Evolutionary conservation across 2,329 filamentous ascomycete species (phyloP), one percentile per base, ranked within the genome.

Genomic region (Thelonectria rubi): DNA sequence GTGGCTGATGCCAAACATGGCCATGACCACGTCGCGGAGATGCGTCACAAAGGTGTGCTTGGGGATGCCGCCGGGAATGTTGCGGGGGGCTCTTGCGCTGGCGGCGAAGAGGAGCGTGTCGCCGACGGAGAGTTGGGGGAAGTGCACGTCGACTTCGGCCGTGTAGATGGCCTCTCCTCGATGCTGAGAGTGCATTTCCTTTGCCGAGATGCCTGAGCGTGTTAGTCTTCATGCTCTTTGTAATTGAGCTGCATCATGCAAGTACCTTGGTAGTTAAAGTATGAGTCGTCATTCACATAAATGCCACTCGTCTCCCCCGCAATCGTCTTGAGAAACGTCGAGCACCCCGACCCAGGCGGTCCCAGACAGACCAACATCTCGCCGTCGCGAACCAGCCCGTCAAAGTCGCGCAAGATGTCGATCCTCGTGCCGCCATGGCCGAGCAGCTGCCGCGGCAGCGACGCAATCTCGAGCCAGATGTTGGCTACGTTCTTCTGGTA

Each of bases 141-240:
- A 93, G 76, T 93, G 90, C 3, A 90, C 88, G 73, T 94, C 92
- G 32, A 91, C 89, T 76, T 94, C 91, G 58, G 91, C 90, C 0
- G 90, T 93, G 78, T 94, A 94, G 73, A 94, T 93, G 59, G 89
- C 90, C 76, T 94, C 91, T 57, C 92, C 91, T 18, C 90, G 87
- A 77, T 70, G 69, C 9, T 63, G 60, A 3, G 60, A 53, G 30
- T 70, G 68, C 68, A 70, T 70, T 42, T 69, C 67, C 5, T 66
- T 43, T 11, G 67, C 65, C 7, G 66, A 50, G 24, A 69, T 69
- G 7, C 67, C 67, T 69, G 12, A 15, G 63, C 67, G 50, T 69
- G 18, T 49, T 14, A 50, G 45, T 21, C 43, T n/a, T n/a, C n/a
- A n/a, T n/a, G 15, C 32, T 7, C 17, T 6, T 20, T 15, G 26